Evolutionary conservation across 192 early-diverging fungal genomes (phyloP), one percentile per base, ranked within the genome.

Genomic region (Backusella australiensis): DNA sequence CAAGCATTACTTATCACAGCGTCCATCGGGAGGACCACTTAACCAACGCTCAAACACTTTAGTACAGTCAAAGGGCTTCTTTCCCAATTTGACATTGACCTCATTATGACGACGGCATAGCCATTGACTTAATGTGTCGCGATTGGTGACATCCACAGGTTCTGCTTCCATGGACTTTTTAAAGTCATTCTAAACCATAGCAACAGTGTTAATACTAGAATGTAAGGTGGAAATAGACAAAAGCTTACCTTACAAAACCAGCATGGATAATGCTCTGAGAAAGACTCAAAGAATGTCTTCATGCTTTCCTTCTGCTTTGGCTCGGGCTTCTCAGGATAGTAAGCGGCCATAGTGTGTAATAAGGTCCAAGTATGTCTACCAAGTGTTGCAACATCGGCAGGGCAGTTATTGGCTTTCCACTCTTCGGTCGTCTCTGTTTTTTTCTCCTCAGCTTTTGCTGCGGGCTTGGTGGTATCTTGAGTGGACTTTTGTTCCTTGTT

Each of bases 321-420:
- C 1, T 90, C 87, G 0, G 97, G 95, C 7, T 78, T 82, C 38
- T 94, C 90, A 0, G 97, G 96, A 80, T 99, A 99, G 82, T 99
- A 97, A 0, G 96, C 96, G 1, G 96, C 95, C 94, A 97, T 96
- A 0, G 96, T 97, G 82, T 99, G 97, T 59, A 99, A 85, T 73
- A 98, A 95, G 9, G 96, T 98, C 97, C 97, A 99, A 0, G 96
- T 96, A 23, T 94, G 86, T 3, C 89, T 82, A 36, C 97, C 97
- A 23, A 99, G 91, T 36, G 87, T 86, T 71, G 87, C 83, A 6
- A 90, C 90, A 81, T 99, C 96, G 0, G 95, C 90, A 19, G 95
- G 96, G 78, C 95, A 97, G 56, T 90, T 87, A 63, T 78, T 77
- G 19, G 67, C 70, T 15, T 77, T 78, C 39, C 75, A 82, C 6